Evolutionary conservation across 129 eudicot species (phyloP).

Genomic region (carrot (Daucus carota)): DH1_v3.0 NC_030389.2:44534501-44535000

Average conservation of each 20-base stretch:
- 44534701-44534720: neutral
- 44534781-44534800: neutral
- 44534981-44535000: constrained; percentile 50
- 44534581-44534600: constrained; percentile 40
- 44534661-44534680: constrained; percentile 51
- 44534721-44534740: neutral
- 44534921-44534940: neutral
- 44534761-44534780: neutral
- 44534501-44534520: constrained; percentile 27
- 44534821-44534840: no score
- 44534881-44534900: neutral
- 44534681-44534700: neutral
- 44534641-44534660: constrained; percentile 88
- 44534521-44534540: constrained; percentile 87
- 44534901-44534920: neutral
- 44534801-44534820: neutral
- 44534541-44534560: constrained; percentile 91
- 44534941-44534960: no score
- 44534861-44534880: no score
- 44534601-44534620: constrained; percentile 37
- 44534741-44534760: neutral
- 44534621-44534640: constrained; percentile 96
- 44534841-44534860: neutral
- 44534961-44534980: no score
- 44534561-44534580: constrained; percentile 28